Conservation (phyloP, 2,329 filamentous ascomycete genomes). For the Parastagonospora avenae region DNA sequence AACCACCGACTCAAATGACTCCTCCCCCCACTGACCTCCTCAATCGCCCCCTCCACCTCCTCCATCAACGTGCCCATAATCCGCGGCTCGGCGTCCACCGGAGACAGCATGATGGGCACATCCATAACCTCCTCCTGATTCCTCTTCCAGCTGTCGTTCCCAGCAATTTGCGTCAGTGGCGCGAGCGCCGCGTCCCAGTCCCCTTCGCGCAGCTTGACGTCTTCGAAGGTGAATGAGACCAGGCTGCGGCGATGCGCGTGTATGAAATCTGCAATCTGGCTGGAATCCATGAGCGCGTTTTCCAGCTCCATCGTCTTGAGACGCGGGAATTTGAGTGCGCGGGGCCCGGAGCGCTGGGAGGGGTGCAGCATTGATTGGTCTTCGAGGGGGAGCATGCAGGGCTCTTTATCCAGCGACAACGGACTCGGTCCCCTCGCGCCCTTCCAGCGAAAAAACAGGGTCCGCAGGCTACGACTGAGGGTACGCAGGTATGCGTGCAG, state of each 20-base stretch:
- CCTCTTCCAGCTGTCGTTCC: conserved; percentile 49
- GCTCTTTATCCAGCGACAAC: conserved; percentile 70
- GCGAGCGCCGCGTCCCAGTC: conserved; percentile 84
- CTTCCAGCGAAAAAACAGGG: conserved; percentile 78
- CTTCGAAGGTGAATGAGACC: conserved; percentile 79
- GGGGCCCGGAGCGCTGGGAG: conserved; percentile 45
- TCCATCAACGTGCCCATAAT: conserved; percentile 44
- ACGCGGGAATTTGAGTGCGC: conserved; percentile 64
- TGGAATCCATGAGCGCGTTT: conserved; percentile 73
- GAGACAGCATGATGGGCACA: conserved; percentile 46
- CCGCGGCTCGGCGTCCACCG: conserved; percentile 39
- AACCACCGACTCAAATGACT: conserved; percentile 34
- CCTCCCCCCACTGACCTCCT: conserved; percentile 21
- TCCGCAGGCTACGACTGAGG: conserved; percentile 69
- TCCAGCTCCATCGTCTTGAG: conserved; percentile 72
- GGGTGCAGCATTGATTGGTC: conserved; percentile 32
- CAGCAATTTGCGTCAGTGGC: conserved; percentile 61
- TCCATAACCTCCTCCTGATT: conserved; percentile 51
- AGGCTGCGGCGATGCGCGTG: conserved; percentile 69
- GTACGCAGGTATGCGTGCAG: conserved; percentile 79
- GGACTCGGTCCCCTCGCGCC: conserved; percentile 75
- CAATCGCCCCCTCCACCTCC: conserved; percentile 35
- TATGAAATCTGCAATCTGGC: conserved; percentile 73
- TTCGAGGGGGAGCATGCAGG: conserved; percentile 65
- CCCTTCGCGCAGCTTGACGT: conserved; percentile 71